A percentile compares a stretch with the other conserved stretches of the same genome.
These are phyloP conservation scores for Cotoneaster glaucophyllus DNA, from an alignment of 306 rosid genomes.

Conservation along the genomic window DNA sequence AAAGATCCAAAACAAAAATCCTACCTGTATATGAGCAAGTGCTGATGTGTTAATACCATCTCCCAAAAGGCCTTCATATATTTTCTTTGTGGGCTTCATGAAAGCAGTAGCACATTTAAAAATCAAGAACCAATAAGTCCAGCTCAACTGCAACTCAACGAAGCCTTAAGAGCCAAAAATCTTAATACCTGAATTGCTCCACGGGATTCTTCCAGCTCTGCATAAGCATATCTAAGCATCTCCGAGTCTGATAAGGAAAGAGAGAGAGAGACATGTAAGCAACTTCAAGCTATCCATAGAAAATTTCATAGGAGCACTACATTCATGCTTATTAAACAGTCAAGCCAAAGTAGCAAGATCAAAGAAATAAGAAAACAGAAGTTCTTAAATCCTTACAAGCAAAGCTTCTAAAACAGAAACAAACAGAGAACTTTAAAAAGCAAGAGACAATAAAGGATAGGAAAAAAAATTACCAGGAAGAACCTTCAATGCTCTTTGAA, in stretches of 20 bases:
- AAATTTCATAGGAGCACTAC: background rate
- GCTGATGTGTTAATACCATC: slow-evolving; percentile 63
- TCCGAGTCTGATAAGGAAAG: slow-evolving; percentile 49
- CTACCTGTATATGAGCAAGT: slow-evolving; percentile 91
- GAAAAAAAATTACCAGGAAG: slow-evolving; percentile 66
- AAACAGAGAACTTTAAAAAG: background rate
- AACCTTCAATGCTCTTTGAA: slow-evolving; percentile 92
- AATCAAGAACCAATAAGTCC: slow-evolving; percentile 9
- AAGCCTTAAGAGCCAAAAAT: slow-evolving; percentile 6
- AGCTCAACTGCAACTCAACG: background rate
- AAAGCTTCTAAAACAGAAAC: no score
- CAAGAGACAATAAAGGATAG: slow-evolving; percentile 16
- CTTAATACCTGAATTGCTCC: slow-evolving; percentile 80
- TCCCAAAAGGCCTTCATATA: slow-evolving; percentile 74
- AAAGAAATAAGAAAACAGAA: slow-evolving; percentile 11
- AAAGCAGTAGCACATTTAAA: slow-evolving; percentile 10
- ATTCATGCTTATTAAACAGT: background rate
- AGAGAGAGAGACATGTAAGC: background rate
- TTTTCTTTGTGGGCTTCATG: slow-evolving; percentile 85
- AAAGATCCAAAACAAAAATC: slow-evolving; percentile 6
- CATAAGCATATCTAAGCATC: slow-evolving; percentile 89
- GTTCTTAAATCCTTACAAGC: background rate
- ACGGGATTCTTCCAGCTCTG: slow-evolving; percentile 97
- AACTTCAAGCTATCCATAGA: background rate
- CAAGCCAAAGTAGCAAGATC: background rate